Conservation (phyloP, 1,284 basidiomycete genomes). For the Cystobasidium sp. region DNA sequence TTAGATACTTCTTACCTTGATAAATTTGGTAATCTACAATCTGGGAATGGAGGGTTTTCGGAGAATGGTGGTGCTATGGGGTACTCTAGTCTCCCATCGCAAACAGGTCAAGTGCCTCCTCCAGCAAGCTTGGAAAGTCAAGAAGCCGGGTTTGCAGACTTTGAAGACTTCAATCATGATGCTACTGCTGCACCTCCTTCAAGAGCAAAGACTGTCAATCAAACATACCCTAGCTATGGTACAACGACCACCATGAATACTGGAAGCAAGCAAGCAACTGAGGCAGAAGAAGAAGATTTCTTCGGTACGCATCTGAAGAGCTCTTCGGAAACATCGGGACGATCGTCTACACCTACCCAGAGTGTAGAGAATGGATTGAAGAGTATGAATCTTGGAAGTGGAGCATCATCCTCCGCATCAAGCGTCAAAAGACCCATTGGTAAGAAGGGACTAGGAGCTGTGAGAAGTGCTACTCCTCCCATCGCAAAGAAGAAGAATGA, state of each 20-base stretch:
- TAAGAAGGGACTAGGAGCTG: conserved; percentile 34
- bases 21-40: conserved; percentile 66
- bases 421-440: conserved; percentile 11
- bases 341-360: neutral
- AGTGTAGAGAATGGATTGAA: conserved; percentile 12
- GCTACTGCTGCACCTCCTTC: neutral
- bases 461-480: conserved; percentile 34
- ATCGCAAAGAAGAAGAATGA: conserved; percentile 29
- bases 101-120: conserved; percentile 2
- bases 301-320: conserved; percentile 46
- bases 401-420: conserved; percentile 2
- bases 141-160: conserved; percentile 24
- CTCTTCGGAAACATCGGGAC: conserved; percentile 2
- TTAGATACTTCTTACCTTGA: conserved; percentile 25
- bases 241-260: conserved; percentile 20
- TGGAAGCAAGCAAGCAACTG: neutral
- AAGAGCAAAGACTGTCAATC: conserved; percentile 10
- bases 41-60: conserved; percentile 56
- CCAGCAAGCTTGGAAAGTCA: conserved; percentile 39
- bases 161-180: neutral
- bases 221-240: conserved; percentile 26
- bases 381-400: conserved; percentile 5
- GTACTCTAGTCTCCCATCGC: conserved; percentile 43
- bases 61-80: conserved; percentile 47
- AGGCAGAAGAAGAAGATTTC: conserved; percentile 48